Percentiles rank a stretch among this genome's conserved stretches.
These are phyloP conservation scores for Ceratocystis papillata DNA, from an alignment of 2,329 filamentous ascomycete species.

Conservation along the genomic window DNA sequence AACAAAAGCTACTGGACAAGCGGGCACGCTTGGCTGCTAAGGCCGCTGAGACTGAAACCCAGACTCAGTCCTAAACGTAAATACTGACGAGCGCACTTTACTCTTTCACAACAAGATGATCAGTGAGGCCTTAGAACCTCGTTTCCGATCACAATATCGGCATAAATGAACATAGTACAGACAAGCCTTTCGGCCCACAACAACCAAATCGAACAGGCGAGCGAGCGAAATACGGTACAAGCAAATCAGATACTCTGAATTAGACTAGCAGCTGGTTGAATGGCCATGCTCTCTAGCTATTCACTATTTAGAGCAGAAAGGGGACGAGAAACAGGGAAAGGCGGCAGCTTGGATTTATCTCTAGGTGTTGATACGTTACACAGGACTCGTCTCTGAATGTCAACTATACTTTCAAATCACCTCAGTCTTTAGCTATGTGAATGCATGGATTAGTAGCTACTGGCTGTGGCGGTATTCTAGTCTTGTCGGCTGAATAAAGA, in stretches of 20 bases:
- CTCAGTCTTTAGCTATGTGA: not conserved
- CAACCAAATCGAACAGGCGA: not conserved
- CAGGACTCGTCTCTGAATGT: conserved; percentile 3
- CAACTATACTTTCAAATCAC: not conserved
- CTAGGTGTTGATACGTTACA: conserved; percentile 1
- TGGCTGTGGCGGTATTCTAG: too few relatives aligned
- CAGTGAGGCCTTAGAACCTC: not conserved
- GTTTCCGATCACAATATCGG: not conserved
- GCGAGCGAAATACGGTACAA: conserved; percentile 14
- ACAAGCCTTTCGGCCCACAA: not conserved
- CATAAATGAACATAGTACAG: not conserved
- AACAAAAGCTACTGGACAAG: conserved; percentile 77
- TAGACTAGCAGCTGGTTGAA: not conserved
- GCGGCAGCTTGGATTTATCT: not conserved
- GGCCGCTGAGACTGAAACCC: conserved; percentile 30
- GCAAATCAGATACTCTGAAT: conserved; percentile 6
- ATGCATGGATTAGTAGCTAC: not conserved
- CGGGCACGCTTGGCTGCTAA: conserved; percentile 52
- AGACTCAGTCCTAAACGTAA: not conserved
- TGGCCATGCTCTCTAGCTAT: not conserved
- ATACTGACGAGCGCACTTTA: not conserved
- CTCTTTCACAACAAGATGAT: not conserved
- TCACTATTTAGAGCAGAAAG: conserved; percentile 5
- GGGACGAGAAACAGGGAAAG: conserved; percentile 6
- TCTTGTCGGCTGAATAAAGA: too few relatives aligned